These are phyloP conservation scores for Acer negundo DNA, from an alignment of 345 rosid genomes.

Conservation along the genomic window DNA sequence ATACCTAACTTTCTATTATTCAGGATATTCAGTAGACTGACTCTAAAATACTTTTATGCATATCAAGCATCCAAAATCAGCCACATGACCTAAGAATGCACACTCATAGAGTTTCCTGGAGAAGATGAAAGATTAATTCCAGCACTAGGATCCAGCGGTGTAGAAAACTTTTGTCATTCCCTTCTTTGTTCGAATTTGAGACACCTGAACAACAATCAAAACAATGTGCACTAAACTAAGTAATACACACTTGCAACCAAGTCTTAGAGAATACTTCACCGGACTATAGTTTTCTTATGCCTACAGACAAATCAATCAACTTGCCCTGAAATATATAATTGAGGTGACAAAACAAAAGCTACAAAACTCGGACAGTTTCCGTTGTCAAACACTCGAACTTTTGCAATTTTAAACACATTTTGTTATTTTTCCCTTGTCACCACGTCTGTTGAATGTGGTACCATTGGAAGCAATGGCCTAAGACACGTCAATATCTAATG, in stretches of 20 bases:
- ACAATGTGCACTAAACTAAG: slow-evolving; percentile 7
- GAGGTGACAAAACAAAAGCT: neutral
- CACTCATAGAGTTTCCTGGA: neutral
- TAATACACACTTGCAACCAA: neutral
- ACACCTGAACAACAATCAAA: slow-evolving; percentile 40
- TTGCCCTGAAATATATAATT: neutral
- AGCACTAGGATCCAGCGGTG: slow-evolving; percentile 35
- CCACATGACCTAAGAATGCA: neutral
- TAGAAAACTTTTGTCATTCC: slow-evolving; percentile 75
- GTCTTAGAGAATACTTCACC: neutral
- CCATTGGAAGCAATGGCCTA: neutral
- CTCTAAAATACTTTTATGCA: neutral
- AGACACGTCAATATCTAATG: neutral
- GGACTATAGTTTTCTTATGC: neutral
- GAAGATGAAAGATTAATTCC: neutral
- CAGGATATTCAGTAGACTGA: neutral
- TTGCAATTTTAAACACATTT: neutral
- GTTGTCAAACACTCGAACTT: neutral
- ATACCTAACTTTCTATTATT: neutral
- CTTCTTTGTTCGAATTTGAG: slow-evolving; percentile 72
- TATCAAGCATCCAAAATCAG: neutral
- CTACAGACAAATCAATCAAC: neutral
- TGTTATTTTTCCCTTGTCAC: neutral
- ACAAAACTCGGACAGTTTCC: neutral
- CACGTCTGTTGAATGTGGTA: neutral